A percentile compares a stretch with the other conserved stretches of the same genome.
These are phyloP conservation scores for Uncinocarpus reesii DNA, from an alignment of 2,329 filamentous ascomycete genomes.

Conservation along the genomic window DNA sequence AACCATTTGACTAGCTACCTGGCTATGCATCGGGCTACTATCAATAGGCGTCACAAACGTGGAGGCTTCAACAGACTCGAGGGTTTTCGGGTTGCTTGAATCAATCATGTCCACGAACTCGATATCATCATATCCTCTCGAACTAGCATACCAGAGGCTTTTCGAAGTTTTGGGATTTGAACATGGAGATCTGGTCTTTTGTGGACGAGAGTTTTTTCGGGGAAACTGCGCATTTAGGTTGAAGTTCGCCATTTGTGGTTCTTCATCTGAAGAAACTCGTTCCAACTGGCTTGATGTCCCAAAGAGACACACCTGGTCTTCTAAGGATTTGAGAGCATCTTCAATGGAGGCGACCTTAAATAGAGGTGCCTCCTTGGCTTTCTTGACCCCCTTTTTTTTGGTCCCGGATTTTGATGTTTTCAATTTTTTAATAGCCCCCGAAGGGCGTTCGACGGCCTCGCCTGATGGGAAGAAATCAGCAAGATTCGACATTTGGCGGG, in stretches of 20 bases:
- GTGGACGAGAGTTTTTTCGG: not conserved
- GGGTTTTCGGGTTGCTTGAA: constrained; percentile 22
- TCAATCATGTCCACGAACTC: constrained; percentile 52
- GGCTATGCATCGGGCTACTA: no score
- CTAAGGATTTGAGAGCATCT: constrained; percentile 55
- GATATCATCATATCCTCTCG: constrained; percentile 53
- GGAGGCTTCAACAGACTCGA: no score
- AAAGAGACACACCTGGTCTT: constrained; percentile 67
- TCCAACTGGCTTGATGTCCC: constrained; percentile 78
- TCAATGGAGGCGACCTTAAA: constrained; percentile 58
- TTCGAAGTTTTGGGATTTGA: constrained; percentile 24
- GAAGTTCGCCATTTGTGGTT: not conserved
- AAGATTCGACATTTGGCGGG: constrained; percentile 30
- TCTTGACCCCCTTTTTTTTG: constrained; percentile 30
- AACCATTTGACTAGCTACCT: not conserved
- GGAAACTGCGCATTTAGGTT: constrained; percentile 9
- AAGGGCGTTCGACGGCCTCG: constrained; percentile 17
- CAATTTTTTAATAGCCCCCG: constrained; percentile 21
- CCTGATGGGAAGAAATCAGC: constrained; percentile 40
- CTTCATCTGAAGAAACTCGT: constrained; percentile 21
- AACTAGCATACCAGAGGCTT: constrained; percentile 60
- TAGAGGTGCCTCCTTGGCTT: constrained; percentile 38
- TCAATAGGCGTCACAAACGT: no score
- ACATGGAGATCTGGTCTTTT: not conserved
- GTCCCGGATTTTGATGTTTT: constrained; percentile 34